phyloP scores from a whole-genome alignment of 805 yeast genomes.

The Jamesozyma spencerorum region DNA sequence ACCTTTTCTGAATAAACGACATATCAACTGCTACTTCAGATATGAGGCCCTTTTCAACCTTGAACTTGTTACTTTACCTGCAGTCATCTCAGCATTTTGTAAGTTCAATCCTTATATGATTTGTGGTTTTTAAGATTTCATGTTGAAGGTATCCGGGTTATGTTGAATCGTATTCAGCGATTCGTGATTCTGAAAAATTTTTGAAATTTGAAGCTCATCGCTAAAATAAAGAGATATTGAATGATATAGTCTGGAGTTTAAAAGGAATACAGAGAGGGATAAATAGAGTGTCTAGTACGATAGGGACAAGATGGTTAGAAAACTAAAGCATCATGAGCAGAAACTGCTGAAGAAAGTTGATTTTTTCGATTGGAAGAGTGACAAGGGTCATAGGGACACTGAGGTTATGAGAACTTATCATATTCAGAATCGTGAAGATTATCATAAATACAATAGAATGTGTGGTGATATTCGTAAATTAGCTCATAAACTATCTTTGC shows the following conservation, averaged over 20 bases:
- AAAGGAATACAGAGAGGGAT: background rate
- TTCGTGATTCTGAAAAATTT: constrained; percentile 1
- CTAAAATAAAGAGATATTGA: background rate
- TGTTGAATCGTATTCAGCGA: background rate
- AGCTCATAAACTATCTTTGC: constrained; percentile 74
- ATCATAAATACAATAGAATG: constrained; percentile 83
- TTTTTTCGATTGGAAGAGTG: constrained; percentile 95
- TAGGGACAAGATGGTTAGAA: constrained; percentile 57
- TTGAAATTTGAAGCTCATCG: constrained; percentile 12
- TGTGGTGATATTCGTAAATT: constrained; percentile 87
- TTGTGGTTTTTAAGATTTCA: background rate
- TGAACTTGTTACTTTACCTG: no score
- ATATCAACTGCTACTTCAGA: background rate
- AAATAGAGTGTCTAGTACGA: background rate
- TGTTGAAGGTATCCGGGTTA: background rate
- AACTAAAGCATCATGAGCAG: constrained; percentile 90
- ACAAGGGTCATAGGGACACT: constrained; percentile 89
- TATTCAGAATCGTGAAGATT: constrained; percentile 90
- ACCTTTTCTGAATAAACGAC: constrained; percentile 4
- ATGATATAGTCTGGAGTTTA: background rate
- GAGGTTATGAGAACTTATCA: constrained; percentile 93
- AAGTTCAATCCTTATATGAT: no score
- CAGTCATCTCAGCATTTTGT: no score
- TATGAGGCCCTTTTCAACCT: no score
- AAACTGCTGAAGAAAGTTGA: constrained; percentile 91